These are phyloP conservation scores for Schoenoplectus tabernaemontani DNA, from an alignment of 202 grass and related monocot genomes.

Conservation along the genomic window DNA sequence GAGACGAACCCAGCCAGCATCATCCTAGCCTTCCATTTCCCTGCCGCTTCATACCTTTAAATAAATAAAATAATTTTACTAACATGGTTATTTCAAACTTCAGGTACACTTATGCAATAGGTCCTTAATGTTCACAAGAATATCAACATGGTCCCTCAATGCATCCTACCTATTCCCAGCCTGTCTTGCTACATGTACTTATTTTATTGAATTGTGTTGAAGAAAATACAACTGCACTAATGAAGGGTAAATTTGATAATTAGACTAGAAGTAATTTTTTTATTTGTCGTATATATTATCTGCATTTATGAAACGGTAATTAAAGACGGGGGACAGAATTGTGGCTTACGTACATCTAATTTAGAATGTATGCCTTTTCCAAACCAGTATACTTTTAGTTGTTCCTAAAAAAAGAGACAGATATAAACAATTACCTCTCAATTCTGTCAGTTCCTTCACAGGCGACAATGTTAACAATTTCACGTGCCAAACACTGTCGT, in stretches of 20 bases:
- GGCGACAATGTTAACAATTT: conserved; percentile 92
- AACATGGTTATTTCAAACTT: neutral
- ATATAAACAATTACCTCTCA: conserved; percentile 53
- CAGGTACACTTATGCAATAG: neutral
- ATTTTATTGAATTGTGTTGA: neutral
- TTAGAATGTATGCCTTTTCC: neutral
- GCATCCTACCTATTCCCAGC: neutral
- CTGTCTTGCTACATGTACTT: neutral
- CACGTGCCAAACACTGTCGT: conserved; percentile 81
- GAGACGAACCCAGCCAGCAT: conserved; percentile 77
- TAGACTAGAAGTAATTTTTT: neutral
- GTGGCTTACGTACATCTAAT: neutral
- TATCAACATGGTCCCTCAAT: neutral
- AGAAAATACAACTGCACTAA: neutral
- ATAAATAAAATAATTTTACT: conserved; percentile 16
- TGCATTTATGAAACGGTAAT: neutral
- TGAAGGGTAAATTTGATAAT: too few species aligned
- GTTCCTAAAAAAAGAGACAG: neutral
- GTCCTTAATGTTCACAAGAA: neutral
- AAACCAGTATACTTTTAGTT: neutral
- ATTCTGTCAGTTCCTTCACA: conserved; percentile 95
- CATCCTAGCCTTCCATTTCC: conserved; percentile 96
- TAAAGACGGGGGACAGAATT: neutral
- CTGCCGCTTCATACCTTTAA: conserved; percentile 81
- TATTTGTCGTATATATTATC: neutral